These are phyloP conservation scores for Eucalyptus coolabah DNA, from an alignment of 345 rosid genomes.

Conservation along the genomic window DNA sequence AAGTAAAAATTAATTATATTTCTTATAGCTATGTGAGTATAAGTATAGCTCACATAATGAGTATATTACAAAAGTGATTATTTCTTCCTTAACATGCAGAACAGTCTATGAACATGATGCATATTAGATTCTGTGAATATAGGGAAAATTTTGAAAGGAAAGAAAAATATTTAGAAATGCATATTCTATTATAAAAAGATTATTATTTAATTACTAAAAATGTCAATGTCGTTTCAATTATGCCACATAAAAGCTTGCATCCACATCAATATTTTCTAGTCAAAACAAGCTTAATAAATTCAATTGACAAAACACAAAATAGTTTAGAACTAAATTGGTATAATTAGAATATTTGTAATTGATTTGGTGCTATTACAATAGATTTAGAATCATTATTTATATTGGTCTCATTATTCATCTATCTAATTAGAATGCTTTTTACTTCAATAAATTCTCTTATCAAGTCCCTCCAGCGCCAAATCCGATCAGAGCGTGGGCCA, in stretches of 20 bases:
- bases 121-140: neutral
- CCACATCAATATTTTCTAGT: too few species aligned
- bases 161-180: neutral
- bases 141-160: neutral
- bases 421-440: neutral
- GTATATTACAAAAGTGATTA: neutral
- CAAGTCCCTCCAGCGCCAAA: neutral
- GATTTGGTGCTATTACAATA: rapidly evolving
- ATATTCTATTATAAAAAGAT: too few species aligned
- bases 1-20: neutral
- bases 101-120: neutral
- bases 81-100: neutral
- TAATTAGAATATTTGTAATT: rapidly evolving
- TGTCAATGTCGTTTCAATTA: rapidly evolving
- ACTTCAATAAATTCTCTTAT: neutral
- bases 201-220: too few species aligned
- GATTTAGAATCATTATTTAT: too few species aligned
- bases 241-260: too few species aligned
- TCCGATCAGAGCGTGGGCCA: neutral
- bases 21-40: neutral
- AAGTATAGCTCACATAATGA: neutral
- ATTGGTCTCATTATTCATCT: neutral
- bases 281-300: too few species aligned
- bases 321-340: rapidly evolving
- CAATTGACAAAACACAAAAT: too few species aligned